A percentile compares a stretch with the other conserved stretches of the same genome.
Conservation (phyloP, 2,329 filamentous ascomycete species). For the Aspergillus sp. region DNA sequence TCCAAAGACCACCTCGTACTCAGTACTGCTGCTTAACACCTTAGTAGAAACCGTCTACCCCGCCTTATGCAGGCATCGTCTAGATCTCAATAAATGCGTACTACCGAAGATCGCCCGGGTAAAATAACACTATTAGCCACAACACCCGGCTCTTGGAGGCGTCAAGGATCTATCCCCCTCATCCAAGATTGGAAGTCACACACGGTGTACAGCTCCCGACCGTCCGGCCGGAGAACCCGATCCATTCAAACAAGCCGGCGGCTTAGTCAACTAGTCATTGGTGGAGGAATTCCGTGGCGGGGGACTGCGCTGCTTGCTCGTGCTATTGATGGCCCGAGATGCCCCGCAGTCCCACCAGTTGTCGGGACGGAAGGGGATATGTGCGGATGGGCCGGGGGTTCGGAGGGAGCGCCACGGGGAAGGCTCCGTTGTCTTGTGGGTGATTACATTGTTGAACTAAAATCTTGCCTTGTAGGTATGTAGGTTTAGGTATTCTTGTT, state of each 20-base stretch:
- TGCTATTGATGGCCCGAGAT: conserved; percentile 33
- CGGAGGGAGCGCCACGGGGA: too few species aligned
- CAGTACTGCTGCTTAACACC: too few species aligned
- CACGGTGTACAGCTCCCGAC: not conserved
- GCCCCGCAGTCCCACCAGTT: conserved; percentile 19
- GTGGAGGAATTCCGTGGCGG: conserved; percentile 13
- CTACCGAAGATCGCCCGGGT: not conserved
- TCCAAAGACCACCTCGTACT: too few species aligned
- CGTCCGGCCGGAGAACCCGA: not conserved
- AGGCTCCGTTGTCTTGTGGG: not conserved
- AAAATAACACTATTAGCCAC: not conserved
- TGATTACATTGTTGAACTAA: not conserved
- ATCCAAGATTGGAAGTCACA: not conserved
- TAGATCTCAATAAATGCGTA: not conserved
- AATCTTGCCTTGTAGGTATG: not conserved
- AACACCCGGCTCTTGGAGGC: not conserved
- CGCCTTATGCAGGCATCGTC: not conserved
- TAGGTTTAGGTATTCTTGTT: not conserved
- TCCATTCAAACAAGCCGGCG: not conserved
- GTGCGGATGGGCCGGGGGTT: too few species aligned
- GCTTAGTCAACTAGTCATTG: conserved; percentile 4
- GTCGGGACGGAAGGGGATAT: too few species aligned
- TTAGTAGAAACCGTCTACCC: not conserved
- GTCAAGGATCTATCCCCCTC: not conserved
- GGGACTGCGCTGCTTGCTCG: conserved; percentile 17